These are phyloP conservation scores for Anisogramma anomala DNA, from an alignment of 2,329 filamentous ascomycete genomes.

Conservation along the genomic window DNA sequence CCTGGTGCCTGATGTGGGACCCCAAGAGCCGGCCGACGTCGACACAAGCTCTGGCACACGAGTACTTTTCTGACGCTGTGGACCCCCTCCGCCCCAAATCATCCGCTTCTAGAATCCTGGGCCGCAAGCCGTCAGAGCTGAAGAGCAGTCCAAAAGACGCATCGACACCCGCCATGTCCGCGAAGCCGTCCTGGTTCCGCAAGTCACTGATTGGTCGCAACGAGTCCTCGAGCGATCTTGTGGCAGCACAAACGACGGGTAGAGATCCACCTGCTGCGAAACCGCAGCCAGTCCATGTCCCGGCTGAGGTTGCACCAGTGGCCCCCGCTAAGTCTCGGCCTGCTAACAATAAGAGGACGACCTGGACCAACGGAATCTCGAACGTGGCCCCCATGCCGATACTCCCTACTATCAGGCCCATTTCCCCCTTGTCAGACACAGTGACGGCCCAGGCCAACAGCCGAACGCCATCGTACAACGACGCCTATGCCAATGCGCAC, in stretches of 20 bases:
- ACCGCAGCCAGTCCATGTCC: constrained; percentile 32
- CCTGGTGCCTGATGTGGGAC: constrained; percentile 99
- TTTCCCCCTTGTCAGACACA: constrained; percentile 90
- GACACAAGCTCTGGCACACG: constrained; percentile 84
- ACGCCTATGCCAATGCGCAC: constrained; percentile 33
- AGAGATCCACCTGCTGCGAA: constrained; percentile 37
- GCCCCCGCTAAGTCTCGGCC: constrained; percentile 32
- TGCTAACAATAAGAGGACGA: constrained; percentile 67
- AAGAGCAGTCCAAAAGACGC: constrained; percentile 56
- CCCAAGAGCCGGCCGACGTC: constrained; percentile 86
- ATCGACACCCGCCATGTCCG: constrained; percentile 46
- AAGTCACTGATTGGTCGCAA: constrained; percentile 81
- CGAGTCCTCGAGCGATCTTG: constrained; percentile 47
- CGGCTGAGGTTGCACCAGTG: constrained; percentile 30
- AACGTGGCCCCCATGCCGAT: constrained; percentile 90
- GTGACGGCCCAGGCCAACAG: constrained; percentile 80
- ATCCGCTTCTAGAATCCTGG: constrained; percentile 69
- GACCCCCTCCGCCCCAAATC: constrained; percentile 90
- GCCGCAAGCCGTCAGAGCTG: constrained; percentile 82
- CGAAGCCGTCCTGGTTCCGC: constrained; percentile 94
- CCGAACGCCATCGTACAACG: constrained; percentile 43
- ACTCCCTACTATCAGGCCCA: constrained; percentile 82
- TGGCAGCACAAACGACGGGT: constrained; percentile 34
- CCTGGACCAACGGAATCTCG: constrained; percentile 76
- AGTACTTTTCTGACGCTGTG: constrained; percentile 86